Evolutionary conservation across 1,284 basidiomycete genomes (phyloP).

Genomic region (Rhodotorula sp.): DNA sequence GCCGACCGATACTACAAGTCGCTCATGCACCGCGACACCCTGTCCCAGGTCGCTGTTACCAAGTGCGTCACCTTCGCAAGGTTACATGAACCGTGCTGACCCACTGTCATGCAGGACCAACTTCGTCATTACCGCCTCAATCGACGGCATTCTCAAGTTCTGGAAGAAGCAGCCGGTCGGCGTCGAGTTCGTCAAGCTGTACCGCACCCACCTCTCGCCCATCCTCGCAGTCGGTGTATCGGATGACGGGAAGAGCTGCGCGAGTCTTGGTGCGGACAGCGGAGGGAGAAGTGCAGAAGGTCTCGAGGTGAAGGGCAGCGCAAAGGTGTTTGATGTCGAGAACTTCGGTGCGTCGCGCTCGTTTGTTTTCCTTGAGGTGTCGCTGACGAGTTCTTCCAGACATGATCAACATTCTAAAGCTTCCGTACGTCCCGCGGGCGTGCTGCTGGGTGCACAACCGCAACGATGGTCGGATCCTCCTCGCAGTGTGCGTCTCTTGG

Average conservation of each 20-base stretch:
- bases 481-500: constrained; percentile 70
- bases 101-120: constrained; percentile 68
- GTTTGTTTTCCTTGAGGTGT: too few relatives aligned
- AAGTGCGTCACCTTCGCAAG: constrained; percentile 57
- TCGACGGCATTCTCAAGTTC: constrained; percentile 93
- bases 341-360: constrained; percentile 76
- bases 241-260: constrained; percentile 87
- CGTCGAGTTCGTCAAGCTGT: constrained; percentile 88
- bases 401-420: constrained; percentile 97
- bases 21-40: constrained; percentile 94
- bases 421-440: constrained; percentile 76
- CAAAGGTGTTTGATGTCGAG: constrained; percentile 94
- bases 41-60: constrained; percentile 84
- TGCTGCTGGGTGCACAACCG: constrained; percentile 91
- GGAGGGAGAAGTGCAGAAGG: constrained; percentile 58
- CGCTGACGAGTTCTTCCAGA: constrained; percentile 56
- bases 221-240: constrained; percentile 81
- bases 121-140: constrained; percentile 89
- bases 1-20: constrained; percentile 94
- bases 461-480: constrained; percentile 79
- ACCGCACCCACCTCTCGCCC: constrained; percentile 79
- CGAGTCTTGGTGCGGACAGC: constrained; percentile 58
- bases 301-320: constrained; percentile 62
- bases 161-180: constrained; percentile 97
- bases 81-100: constrained; percentile 68